phyloP scores from a whole-genome alignment of 352 stramenopile genomes.

The Phytophthora agathidicida region DNA sequence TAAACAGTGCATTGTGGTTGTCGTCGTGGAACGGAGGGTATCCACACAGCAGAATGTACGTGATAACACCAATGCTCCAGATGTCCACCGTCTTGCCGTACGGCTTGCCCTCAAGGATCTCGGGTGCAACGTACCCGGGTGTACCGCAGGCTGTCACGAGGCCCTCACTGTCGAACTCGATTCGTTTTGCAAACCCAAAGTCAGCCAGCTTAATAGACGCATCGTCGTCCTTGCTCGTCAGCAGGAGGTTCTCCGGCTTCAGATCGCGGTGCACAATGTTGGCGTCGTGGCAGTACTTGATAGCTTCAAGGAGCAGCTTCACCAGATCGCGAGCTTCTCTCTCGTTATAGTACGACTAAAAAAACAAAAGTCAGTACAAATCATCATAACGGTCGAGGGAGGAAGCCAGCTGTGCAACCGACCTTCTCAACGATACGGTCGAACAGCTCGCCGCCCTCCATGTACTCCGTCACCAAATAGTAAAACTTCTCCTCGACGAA shows the following conservation, averaged over 20 bases:
- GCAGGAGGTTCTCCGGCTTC: constrained; percentile 85
- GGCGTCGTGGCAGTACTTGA: constrained; percentile 90
- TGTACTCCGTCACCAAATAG: constrained; percentile 98
- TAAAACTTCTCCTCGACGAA: constrained; percentile 95
- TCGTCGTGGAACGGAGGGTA: constrained; percentile 92
- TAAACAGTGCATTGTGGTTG: constrained; percentile 94
- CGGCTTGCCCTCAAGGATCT: constrained; percentile 79
- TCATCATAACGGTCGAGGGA: background rate
- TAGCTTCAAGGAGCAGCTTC: constrained; percentile 85
- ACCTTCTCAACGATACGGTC: constrained; percentile 90
- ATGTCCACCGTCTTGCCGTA: constrained; percentile 89
- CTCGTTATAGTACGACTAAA: constrained; percentile 90
- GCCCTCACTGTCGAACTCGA: constrained; percentile 73
- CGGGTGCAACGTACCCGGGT: constrained; percentile 82
- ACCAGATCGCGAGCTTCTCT: constrained; percentile 87
- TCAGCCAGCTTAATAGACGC: constrained; percentile 87
- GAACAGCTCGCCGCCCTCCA: constrained; percentile 92
- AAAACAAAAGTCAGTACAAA: constrained; percentile 17
- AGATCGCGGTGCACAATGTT: constrained; percentile 87
- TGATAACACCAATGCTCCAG: constrained; percentile 92
- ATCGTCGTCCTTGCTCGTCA: constrained; percentile 83
- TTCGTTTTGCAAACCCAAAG: constrained; percentile 89
- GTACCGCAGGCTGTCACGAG: constrained; percentile 84
- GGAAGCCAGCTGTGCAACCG: constrained; percentile 1
- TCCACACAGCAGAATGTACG: constrained; percentile 86